Evolutionary conservation across 805 yeast genomes (phyloP), one percentile per base, ranked within the genome.

Genomic region (Saccharomyces eubayanus): DNA sequence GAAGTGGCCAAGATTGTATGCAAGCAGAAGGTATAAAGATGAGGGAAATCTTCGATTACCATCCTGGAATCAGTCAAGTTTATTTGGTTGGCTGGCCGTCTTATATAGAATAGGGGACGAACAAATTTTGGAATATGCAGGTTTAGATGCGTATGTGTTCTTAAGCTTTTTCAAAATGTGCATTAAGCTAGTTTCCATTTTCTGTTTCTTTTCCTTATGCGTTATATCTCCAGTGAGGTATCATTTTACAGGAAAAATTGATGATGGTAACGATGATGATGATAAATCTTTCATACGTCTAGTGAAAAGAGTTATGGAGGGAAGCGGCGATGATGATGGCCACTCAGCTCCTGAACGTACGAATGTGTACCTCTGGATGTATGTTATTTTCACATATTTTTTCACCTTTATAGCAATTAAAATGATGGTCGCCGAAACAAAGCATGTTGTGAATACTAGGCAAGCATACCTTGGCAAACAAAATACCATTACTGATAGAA

Each of bases 101-200:
- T 72, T 92, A 12, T 80, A 79, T 64, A 69, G 69, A 11, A 82
- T 91, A 20, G 74, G 77, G 28, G 98, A 92, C 60, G 76, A 79
- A 14, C 90, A 89, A 54, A 79, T 94, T 1, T 75, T 92, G 50
- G 92, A 89, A 56, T 85, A 84, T 63, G 96, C 97, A 2, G 99
- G 99, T 0, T 71, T 92, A 47, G 99, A 92, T 72, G 97, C 97
- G 0, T 90, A 80, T 71, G 98, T 94, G 49, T 92, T 88, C 64
- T 71, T 92, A 31, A 90, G 90, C 3, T 91, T 92, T 67, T 94
- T 94, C 78, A 85, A 87, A 56, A 88, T 90, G 87, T 80, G 94
- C 56, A 87, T 91, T 49, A 81, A 82, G 65, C 73, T 88, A 8
- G 69, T 92, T 27, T 70, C 80, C 2, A 71, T 80, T 0, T 84